Evolutionary conservation across 495 filamentous ascomycete species (phyloP), one percentile per base, ranked within the genome.

Genomic region (Astrothelium subdiscretum): DNA sequence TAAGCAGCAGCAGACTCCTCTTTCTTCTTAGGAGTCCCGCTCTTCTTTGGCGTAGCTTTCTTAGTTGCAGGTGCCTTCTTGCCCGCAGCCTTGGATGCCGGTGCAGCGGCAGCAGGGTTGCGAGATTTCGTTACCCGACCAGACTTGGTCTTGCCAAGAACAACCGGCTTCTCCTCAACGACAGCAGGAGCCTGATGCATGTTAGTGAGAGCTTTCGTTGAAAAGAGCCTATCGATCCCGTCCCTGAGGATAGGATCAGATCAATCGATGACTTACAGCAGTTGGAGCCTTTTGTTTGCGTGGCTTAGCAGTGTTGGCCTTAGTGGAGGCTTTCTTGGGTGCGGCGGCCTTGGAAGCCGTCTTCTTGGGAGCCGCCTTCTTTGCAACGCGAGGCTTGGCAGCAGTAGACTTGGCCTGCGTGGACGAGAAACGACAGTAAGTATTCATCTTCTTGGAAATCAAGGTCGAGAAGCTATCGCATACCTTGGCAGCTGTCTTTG

Each of bases 91-190:
- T 79, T 81, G 52, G 79, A 69, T 5, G 81, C 80, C 60, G 82
- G 82, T 72, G 62, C 62, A 13, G 38, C 58, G 1, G 63, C 40
- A 38, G 40, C 32, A 10, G 87, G 85, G 26, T 82, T 74, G 35
- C 81, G 79, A 20, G 83, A 82, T 86, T 96, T 96, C 52, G 89
- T 85, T 65, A 95, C 87, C 62, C 91, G 87, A 20, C 92, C 91
- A 24, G 90, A 88, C 84, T 96, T 96, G 73, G 92, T 95, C 82
- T 90, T 95, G 66, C 81, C 81, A 58, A 91, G 74, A 58, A 88
- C 80, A 62, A 87, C 80, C 67, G 87, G 83, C 77, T 90, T 85
- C 60, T 91, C 86, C 57, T 85, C 83, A 58, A 86, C 80, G 63
- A 87, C 80, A 62, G 90, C 88, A 59, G 81, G 79, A 18, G 85